Conservation (phyloP, 164 flowering plant genomes). For the Platanus orientalis region DNA sequence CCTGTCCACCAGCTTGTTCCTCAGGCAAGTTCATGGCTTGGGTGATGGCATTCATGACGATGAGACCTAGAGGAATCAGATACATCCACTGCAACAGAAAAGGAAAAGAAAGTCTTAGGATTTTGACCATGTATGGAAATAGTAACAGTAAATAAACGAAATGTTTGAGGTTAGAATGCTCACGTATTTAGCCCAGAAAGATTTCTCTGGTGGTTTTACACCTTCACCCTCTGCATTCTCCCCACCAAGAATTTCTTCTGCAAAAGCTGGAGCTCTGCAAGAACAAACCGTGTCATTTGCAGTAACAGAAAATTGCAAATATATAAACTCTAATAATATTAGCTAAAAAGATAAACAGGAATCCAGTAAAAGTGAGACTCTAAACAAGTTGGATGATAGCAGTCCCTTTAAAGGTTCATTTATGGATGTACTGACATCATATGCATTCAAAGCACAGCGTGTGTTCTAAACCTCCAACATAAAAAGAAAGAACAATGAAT, state of each 20-base stretch:
- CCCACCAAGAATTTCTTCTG: constrained; percentile 59
- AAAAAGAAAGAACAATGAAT: background rate
- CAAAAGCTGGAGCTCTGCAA: constrained; percentile 73
- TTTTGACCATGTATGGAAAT: no score
- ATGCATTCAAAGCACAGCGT: background rate
- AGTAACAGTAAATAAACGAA: background rate
- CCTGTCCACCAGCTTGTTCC: constrained; percentile 66
- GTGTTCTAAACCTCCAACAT: background rate
- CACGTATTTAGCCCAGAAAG: constrained; percentile 98
- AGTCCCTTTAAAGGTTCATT: no score
- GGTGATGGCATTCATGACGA: constrained; percentile 90
- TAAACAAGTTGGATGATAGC: no score
- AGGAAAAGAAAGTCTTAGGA: background rate
- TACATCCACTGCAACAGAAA: constrained; percentile 91
- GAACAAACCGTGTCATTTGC: background rate
- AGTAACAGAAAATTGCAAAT: background rate
- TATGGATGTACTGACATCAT: constrained; percentile 1
- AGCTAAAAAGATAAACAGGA: background rate
- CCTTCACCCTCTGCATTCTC: constrained; percentile 72
- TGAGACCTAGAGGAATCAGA: constrained; percentile 79
- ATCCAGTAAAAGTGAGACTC: no score
- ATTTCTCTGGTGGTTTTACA: constrained; percentile 62
- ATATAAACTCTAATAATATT: background rate
- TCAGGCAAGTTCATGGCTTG: constrained; percentile 98
- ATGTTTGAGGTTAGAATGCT: constrained; percentile 22